These are phyloP conservation scores for Globisporangium polare DNA, from an alignment of 352 stramenopile genomes.

Conservation along the genomic window DNA sequence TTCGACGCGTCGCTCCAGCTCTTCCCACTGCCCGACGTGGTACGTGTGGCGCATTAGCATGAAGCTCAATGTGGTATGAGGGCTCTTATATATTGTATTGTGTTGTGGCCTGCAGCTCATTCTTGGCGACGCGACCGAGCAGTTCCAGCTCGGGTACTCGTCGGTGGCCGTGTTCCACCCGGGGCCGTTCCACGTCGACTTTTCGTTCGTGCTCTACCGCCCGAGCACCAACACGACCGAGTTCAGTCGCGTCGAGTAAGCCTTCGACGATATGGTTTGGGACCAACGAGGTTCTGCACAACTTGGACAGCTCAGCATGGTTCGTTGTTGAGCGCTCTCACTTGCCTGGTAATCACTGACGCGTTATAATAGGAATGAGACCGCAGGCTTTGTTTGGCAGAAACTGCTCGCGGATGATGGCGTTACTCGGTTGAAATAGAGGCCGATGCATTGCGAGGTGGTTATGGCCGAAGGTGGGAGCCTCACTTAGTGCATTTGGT, in stretches of 20 bases:
- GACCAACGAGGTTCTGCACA: not conserved
- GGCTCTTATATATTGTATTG: too few species aligned
- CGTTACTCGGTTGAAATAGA: not conserved
- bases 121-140: conserved; percentile 74
- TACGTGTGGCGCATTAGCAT: conserved; percentile 18
- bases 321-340: not conserved
- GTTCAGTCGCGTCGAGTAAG: conserved; percentile 76
- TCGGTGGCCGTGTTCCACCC: conserved; percentile 80
- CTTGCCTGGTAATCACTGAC: not conserved
- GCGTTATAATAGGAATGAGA: not conserved
- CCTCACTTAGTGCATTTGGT: too few species aligned
- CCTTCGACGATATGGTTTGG: not conserved
- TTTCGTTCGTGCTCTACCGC: conserved; percentile 84
- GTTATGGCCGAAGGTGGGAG: not conserved
- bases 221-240: conserved; percentile 81
- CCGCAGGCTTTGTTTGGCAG: not conserved
- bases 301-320: not conserved
- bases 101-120: conserved; percentile 37
- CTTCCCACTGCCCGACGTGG: conserved; percentile 90
- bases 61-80: too few species aligned
- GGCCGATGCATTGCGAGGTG: not conserved
- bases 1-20: conserved; percentile 91
- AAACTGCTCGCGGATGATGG: not conserved
- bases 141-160: conserved; percentile 81
- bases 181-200: conserved; percentile 79